These are phyloP conservation scores for Microbotryomycetes sp. DNA, from an alignment of 1,284 basidiomycete species.

Conservation along the genomic window DNA sequence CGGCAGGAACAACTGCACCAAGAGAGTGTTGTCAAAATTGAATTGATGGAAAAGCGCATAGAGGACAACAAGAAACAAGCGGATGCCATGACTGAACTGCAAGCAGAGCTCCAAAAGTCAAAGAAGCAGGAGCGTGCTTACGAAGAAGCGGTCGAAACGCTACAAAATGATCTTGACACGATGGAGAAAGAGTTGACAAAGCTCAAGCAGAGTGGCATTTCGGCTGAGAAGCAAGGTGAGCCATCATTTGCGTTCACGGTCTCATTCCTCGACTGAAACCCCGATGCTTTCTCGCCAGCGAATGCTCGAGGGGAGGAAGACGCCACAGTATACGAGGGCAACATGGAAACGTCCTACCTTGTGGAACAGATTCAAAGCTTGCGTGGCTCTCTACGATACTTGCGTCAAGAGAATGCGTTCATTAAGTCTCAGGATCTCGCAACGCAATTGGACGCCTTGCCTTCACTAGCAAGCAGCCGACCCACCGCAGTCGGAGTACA, in stretches of 20 bases:
- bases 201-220: slow-evolving; percentile 57
- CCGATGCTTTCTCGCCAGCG: neutral
- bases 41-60: slow-evolving; percentile 85
- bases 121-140: slow-evolving; percentile 81
- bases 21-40: slow-evolving; percentile 84
- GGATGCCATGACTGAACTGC: slow-evolving; percentile 73
- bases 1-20: slow-evolving; percentile 78
- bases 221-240: slow-evolving; percentile 27
- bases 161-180: slow-evolving; percentile 79
- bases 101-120: slow-evolving; percentile 68
- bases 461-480: slow-evolving; percentile 48
- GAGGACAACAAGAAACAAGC: slow-evolving; percentile 77
- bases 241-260: slow-evolving; percentile 39
- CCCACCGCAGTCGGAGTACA: slow-evolving; percentile 20
- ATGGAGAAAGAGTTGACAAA: slow-evolving; percentile 81
- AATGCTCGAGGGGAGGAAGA: slow-evolving; percentile 56
- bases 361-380: slow-evolving; percentile 85
- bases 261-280: neutral
- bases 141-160: slow-evolving; percentile 84
- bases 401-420: slow-evolving; percentile 84
- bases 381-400: slow-evolving; percentile 76
- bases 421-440: slow-evolving; percentile 84
- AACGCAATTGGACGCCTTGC: slow-evolving; percentile 68
- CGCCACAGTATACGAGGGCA: slow-evolving; percentile 61
- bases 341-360: slow-evolving; percentile 73